Percentiles rank a stretch among this genome's conserved stretches.
phyloP scores from a whole-genome alignment of 495 filamentous ascomycete species.

The Astrocystis sublimbata region DNA sequence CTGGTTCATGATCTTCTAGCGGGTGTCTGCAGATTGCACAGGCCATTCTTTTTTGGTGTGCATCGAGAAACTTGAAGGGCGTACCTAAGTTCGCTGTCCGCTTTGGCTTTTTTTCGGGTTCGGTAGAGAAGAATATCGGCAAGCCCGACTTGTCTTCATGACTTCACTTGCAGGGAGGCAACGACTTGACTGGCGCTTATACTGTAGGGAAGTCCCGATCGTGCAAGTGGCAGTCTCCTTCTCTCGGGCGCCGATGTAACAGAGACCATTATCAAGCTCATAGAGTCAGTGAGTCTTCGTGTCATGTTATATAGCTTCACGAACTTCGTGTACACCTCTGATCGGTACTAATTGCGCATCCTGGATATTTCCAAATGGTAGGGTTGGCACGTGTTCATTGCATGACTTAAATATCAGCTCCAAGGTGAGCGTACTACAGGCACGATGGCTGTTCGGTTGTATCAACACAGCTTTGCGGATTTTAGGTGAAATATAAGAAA shows the following conservation, averaged over 20 bases:
- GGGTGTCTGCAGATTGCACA: slow-evolving; percentile 19
- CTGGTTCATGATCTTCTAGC: slow-evolving; percentile 23
- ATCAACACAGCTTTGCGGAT: no score
- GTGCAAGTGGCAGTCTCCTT: neutral
- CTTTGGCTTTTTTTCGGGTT: neutral
- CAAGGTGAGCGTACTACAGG: no score
- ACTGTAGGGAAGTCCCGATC: neutral
- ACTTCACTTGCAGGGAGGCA: neutral
- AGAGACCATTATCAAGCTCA: neutral
- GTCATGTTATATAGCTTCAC: no score
- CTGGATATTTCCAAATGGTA: no score
- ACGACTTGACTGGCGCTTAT: neutral
- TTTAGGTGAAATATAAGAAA: no score
- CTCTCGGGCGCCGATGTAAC: neutral
- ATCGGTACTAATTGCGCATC: no score
- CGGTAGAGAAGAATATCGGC: neutral
- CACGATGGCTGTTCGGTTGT: no score
- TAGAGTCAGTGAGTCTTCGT: no score
- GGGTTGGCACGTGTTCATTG: no score
- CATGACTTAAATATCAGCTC: no score
- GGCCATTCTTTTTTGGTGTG: neutral
- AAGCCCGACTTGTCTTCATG: neutral
- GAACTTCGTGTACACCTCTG: no score
- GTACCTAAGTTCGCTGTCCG: neutral
- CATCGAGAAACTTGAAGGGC: no score